A percentile compares a stretch with the other conserved stretches of the same genome.
Conservation (phyloP, 257 asterid genomes). For the Misopates orontium region DNA sequence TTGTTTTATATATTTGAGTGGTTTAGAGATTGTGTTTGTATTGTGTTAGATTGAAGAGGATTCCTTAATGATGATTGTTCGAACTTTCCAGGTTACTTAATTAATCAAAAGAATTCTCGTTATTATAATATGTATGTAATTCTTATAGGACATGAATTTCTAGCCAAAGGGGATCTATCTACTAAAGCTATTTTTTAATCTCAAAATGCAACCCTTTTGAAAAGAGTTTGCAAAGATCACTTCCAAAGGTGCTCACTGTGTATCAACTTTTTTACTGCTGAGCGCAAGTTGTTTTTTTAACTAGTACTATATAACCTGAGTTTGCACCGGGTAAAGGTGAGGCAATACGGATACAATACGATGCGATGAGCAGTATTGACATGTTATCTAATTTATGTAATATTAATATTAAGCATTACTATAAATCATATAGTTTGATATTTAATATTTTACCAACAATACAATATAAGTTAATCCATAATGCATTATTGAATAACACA, state of each 20-base stretch:
- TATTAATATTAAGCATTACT: no score
- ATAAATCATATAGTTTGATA: no score
- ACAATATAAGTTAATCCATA: no score
- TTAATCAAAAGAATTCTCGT: constrained; percentile 2
- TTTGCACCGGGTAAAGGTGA: no score
- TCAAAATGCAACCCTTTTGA: not conserved
- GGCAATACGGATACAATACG: no score
- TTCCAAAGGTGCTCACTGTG: not conserved
- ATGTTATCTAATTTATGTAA: no score
- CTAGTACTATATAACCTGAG: no score
- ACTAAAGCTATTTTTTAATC: not conserved
- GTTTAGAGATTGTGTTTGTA: constrained; percentile 9
- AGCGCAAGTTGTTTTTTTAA: not conserved
- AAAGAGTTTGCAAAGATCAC: not conserved
- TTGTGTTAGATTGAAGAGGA: constrained; percentile 14
- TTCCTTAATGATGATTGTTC: not conserved
- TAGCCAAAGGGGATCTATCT: constrained; percentile 2
- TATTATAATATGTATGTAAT: not conserved
- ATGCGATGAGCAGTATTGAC: no score
- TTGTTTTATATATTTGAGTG: not conserved
- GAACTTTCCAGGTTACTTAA: not conserved
- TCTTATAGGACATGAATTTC: not conserved
- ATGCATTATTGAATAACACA: no score
- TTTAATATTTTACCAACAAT: no score
- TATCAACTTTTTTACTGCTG: not conserved